Percentiles rank a stretch among this genome's conserved stretches.
Evolutionary conservation across 2,329 filamentous ascomycete species (phyloP).

Genomic region (Niveomyces coronatus): DNA sequence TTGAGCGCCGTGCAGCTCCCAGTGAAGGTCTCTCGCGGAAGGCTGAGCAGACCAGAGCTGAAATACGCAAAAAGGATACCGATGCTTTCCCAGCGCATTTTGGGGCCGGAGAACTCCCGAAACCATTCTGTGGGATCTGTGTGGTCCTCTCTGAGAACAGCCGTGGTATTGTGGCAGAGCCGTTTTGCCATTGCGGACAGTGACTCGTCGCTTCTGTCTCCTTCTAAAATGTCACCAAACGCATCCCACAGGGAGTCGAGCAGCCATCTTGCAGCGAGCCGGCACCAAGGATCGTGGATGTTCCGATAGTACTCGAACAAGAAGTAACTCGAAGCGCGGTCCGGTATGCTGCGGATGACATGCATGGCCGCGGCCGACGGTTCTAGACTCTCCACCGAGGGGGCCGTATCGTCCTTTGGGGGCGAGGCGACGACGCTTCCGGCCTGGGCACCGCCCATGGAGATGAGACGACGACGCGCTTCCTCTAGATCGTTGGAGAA

Average conservation of each 20-base stretch:
- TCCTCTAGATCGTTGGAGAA: conserved; percentile 16
- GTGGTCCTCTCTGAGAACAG: conserved; percentile 22
- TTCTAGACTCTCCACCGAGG: not conserved
- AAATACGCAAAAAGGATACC: conserved; percentile 22
- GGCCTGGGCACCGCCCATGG: conserved; percentile 6
- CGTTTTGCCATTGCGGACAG: conserved; percentile 21
- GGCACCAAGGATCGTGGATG: conserved; percentile 14
- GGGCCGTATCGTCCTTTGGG: not conserved
- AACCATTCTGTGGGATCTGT: conserved; percentile 22
- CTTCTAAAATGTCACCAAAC: conserved; percentile 13
- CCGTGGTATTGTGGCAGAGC: conserved; percentile 24
- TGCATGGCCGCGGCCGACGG: conserved; percentile 4
- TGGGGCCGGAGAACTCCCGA: conserved; percentile 23
- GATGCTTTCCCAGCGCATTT: conserved; percentile 28
- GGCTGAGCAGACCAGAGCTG: conserved; percentile 8
- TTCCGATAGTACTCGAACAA: conserved; percentile 12
- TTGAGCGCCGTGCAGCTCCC: conserved; percentile 3
- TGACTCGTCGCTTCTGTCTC: conserved; percentile 10
- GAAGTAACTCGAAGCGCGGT: conserved; percentile 7
- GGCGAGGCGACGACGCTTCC: not conserved
- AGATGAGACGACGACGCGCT: conserved; percentile 8
- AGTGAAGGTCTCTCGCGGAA: conserved; percentile 4
- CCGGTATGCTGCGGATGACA: conserved; percentile 9
- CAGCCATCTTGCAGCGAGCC: conserved; percentile 8
- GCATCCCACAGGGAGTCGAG: conserved; percentile 13